Evolutionary conservation across 768 basidiomycete genomes (phyloP).

Genomic region (Termitomyces sp.): DNA sequence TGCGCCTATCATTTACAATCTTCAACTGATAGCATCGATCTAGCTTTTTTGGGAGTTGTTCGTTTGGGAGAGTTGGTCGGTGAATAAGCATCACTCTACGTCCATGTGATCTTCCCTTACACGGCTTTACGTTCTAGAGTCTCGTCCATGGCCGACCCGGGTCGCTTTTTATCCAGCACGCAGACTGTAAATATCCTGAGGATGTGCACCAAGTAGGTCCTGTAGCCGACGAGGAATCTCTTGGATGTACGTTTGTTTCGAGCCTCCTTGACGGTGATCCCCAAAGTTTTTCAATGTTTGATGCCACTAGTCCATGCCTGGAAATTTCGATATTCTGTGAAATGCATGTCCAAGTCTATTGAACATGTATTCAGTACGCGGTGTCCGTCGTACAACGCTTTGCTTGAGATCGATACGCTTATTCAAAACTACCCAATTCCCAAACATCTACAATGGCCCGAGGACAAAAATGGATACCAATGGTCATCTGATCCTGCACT

Average conservation of each 20-base stretch:
- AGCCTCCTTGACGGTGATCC: background rate
- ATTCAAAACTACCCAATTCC: slow-evolving; percentile 49
- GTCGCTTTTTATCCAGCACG: slow-evolving; percentile 38
- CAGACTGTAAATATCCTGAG: slow-evolving; percentile 48
- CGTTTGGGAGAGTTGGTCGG: slow-evolving; percentile 46
- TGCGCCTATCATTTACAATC: background rate
- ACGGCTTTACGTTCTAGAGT: slow-evolving; percentile 23
- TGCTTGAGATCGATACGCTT: slow-evolving; percentile 45
- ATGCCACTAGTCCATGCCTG: slow-evolving; percentile 32
- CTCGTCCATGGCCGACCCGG: slow-evolving; percentile 49
- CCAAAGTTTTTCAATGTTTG: background rate
- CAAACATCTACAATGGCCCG: slow-evolving; percentile 35
- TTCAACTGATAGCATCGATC: background rate
- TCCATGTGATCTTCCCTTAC: background rate
- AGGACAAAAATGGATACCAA: slow-evolving; percentile 22
- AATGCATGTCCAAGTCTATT: slow-evolving; percentile 38
- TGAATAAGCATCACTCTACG: slow-evolving; percentile 17
- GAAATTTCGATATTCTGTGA: slow-evolving; percentile 41
- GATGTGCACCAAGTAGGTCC: slow-evolving; percentile 30
- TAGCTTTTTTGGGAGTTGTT: slow-evolving; percentile 52
- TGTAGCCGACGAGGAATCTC: slow-evolving; percentile 29
- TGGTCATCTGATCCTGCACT: slow-evolving; percentile 34
- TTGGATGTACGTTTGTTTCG: slow-evolving; percentile 35
- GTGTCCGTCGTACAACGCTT: slow-evolving; percentile 33
- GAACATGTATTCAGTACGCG: slow-evolving; percentile 36